These are phyloP conservation scores for Syncephalastrum racemosum DNA, from an alignment of 371 early-diverging fungal genomes.

Conservation along the genomic window DNA sequence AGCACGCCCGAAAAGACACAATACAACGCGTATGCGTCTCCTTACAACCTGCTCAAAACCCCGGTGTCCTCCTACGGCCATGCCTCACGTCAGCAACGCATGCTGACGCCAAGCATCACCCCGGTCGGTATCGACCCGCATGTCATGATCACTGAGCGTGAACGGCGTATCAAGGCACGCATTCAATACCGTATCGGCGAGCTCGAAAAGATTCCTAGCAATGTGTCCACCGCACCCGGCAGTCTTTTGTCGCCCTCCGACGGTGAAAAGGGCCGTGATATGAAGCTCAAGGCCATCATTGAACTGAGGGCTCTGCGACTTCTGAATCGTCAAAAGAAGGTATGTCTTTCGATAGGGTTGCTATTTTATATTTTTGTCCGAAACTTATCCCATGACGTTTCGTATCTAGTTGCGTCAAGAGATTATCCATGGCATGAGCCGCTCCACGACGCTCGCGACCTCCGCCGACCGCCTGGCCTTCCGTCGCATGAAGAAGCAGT, in stretches of 20 bases:
- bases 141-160: conserved; percentile 71
- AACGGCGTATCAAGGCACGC: conserved; percentile 64
- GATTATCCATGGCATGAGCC: conserved; percentile 64
- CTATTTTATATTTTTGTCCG: background rate
- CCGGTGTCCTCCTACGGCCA: conserved; percentile 48
- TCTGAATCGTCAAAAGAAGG: conserved; percentile 71
- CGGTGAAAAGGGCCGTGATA: too few relatives aligned
- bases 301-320: conserved; percentile 84
- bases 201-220: conserved; percentile 49
- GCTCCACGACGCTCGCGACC: conserved; percentile 77
- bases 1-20: conserved; percentile 12
- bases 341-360: too few relatives aligned
- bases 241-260: background rate
- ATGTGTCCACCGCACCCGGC: background rate
- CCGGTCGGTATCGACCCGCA: conserved; percentile 80
- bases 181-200: conserved; percentile 76
- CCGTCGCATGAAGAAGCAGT: conserved; percentile 86
- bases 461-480: conserved; percentile 77
- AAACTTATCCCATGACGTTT: background rate
- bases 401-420: conserved; percentile 71
- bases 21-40: conserved; percentile 43
- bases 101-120: conserved; percentile 70
- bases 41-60: conserved; percentile 55
- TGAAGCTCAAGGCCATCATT: conserved; percentile 69
- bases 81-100: conserved; percentile 74